phyloP scores from a whole-genome alignment of 1,284 basidiomycete species.

The Cryptococcus depauperatus region DNA sequence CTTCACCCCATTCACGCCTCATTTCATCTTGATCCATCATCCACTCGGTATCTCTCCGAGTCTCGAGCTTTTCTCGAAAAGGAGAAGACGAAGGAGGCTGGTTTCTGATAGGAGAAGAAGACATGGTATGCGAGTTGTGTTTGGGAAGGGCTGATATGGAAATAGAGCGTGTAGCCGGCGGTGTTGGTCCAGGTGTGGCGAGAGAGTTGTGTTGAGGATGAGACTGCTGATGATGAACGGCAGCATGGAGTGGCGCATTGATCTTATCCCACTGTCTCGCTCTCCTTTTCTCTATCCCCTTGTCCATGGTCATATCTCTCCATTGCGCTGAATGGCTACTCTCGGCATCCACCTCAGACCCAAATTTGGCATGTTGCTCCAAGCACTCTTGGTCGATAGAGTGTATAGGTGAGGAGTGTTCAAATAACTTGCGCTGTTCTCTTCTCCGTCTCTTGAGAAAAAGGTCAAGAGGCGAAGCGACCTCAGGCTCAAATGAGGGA shows the following conservation, averaged over 20 bases:
- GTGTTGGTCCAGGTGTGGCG: background rate
- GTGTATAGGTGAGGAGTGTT: background rate
- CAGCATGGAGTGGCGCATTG: conserved; percentile 17
- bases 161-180: background rate
- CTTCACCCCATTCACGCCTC: conserved; percentile 28
- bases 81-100: conserved; percentile 22
- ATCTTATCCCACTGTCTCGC: conserved; percentile 28
- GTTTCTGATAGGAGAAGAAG: conserved; percentile 30
- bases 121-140: conserved; percentile 14
- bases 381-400: conserved; percentile 4
- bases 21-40: conserved; percentile 23
- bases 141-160: background rate
- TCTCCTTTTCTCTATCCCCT: conserved; percentile 22
- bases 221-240: background rate
- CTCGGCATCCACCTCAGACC: conserved; percentile 4
- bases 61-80: conserved; percentile 11
- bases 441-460: conserved; percentile 33
- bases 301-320: conserved; percentile 1
- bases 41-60: conserved; percentile 2
- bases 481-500: conserved; percentile 20
- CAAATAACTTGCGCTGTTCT: conserved; percentile 4
- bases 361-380: background rate
- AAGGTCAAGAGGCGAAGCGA: conserved; percentile 36
- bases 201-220: background rate
- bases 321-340: conserved; percentile 6